Percentiles rank a stretch among this genome's conserved stretches.
These are phyloP conservation scores for Collybia sp. DNA, from an alignment of 768 basidiomycete species.

Conservation along the genomic window DNA sequence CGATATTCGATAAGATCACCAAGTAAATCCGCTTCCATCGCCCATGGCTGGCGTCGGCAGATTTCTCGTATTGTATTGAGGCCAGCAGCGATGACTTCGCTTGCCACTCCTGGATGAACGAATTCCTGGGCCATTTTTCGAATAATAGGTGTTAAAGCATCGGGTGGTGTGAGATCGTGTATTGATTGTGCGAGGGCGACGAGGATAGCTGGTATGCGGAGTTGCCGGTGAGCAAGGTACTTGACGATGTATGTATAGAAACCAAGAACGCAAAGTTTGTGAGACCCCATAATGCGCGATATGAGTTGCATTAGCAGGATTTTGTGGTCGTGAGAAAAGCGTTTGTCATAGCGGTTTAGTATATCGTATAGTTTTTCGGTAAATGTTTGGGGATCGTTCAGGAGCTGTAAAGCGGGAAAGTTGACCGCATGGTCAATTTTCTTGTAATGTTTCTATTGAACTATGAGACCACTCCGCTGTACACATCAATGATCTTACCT, in stretches of 20 bases:
- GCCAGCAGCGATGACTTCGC: slow-evolving; percentile 95
- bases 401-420: slow-evolving; percentile 88
- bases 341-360: slow-evolving; percentile 83
- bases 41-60: slow-evolving; percentile 92
- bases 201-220: slow-evolving; percentile 89
- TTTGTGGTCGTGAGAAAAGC: slow-evolving; percentile 96
- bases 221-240: slow-evolving; percentile 89
- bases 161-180: slow-evolving; percentile 93
- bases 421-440: slow-evolving; percentile 45
- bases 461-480: background rate
- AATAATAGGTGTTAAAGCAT: slow-evolving; percentile 84
- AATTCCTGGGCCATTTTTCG: slow-evolving; percentile 93
- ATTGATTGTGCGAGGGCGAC: slow-evolving; percentile 92
- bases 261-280: slow-evolving; percentile 88
- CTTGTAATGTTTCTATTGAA: slow-evolving; percentile 29
- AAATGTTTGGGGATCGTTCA: slow-evolving; percentile 95
- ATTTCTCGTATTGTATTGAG: slow-evolving; percentile 93
- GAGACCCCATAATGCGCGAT: slow-evolving; percentile 86
- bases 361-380: slow-evolving; percentile 89
- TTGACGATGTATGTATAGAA: slow-evolving; percentile 97
- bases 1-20: slow-evolving; percentile 92
- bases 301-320: slow-evolving; percentile 96
- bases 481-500: slow-evolving; percentile 34
- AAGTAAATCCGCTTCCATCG: slow-evolving; percentile 92
- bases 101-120: slow-evolving; percentile 93